These are phyloP conservation scores for Clavispora fructus DNA, from an alignment of 805 yeast species.

Conservation along the genomic window DNA sequence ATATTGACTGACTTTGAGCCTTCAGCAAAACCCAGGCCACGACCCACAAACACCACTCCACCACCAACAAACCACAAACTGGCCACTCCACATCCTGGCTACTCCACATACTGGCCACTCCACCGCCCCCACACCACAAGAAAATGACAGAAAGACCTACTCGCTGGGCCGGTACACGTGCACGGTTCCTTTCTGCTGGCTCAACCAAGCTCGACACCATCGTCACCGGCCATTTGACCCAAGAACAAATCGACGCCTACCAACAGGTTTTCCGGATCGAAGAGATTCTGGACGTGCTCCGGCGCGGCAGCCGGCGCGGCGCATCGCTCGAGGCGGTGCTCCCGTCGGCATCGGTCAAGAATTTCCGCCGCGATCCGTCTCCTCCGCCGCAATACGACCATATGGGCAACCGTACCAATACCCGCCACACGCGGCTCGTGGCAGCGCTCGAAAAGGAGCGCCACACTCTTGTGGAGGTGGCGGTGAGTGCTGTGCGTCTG, in stretches of 20 bases:
- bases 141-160: conserved; percentile 2
- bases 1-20: too few species aligned
- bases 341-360: conserved; percentile 38
- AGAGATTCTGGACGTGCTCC: conserved; percentile 64
- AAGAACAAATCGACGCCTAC: conserved; percentile 77
- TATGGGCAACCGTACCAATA: conserved; percentile 78
- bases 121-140: neutral
- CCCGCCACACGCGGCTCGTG: conserved; percentile 61
- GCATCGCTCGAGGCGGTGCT: conserved; percentile 40
- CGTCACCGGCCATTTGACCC: conserved; percentile 40
- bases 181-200: conserved; percentile 11
- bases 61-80: too few species aligned
- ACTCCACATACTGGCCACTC: too few species aligned
- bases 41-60: too few species aligned
- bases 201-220: conserved; percentile 21
- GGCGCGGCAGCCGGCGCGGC: conserved; percentile 22
- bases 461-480: conserved; percentile 69
- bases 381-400: conserved; percentile 91
- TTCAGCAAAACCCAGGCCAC: too few species aligned
- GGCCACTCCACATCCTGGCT: too few species aligned
- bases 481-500: conserved; percentile 65
- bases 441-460: conserved; percentile 66
- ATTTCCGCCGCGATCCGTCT: conserved; percentile 59
- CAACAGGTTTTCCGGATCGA: conserved; percentile 67
- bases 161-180: conserved; percentile 13